Evolutionary conservation across 2,329 filamentous ascomycete genomes (phyloP), one percentile per base, ranked within the genome.

Genomic region (Paecilomyces sp.): DNA sequence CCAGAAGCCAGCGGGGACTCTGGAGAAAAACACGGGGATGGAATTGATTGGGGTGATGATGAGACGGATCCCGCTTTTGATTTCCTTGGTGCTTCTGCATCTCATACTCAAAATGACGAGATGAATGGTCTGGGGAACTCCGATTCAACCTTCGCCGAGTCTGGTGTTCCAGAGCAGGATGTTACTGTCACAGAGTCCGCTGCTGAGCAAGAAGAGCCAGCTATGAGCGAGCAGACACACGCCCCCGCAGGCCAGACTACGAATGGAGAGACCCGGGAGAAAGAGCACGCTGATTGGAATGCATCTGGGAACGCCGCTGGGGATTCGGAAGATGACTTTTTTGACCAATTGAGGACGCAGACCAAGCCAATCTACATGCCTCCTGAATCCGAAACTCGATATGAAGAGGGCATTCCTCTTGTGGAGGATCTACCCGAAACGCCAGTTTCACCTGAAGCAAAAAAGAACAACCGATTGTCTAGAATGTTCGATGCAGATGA

Each of bases 401-500:
- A 82, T 63, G 87, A 89, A 60, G 88, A 91, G 74, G 88, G 88
- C 0, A 61, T 91, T 3, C 88, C 88, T 1, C 73, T 91, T 41
- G 60, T 77, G 47, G 61, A 85, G 85, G 66, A 77, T 71, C 76
- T 55, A 54, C 41, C 60, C 30, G 61, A 69, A 28, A 63, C 62
- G 12, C 67, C 68, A 2, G 60, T 61, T 6, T 62, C 66, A 25
- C 58, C 69, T 2, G 65, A 75, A 50, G 61, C 64, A 3, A 69
- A 70, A 13, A 64, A 67, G 30, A 61, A 67, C 30, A 62, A 59
- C 55, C 62, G 60, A 7, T 67, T 74, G 12, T 62, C 69, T 31
- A 64, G 71, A 30, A 60, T 74, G 7, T 83, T 65, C 74, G 77
- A 54, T 62, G 74, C 70, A 28, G 72, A 74, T n/a, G 64, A 68